Evolutionary conservation across 2,329 filamentous ascomycete species (phyloP), one percentile per base, ranked within the genome.

Genomic region (Escovopsis sp.): DNA sequence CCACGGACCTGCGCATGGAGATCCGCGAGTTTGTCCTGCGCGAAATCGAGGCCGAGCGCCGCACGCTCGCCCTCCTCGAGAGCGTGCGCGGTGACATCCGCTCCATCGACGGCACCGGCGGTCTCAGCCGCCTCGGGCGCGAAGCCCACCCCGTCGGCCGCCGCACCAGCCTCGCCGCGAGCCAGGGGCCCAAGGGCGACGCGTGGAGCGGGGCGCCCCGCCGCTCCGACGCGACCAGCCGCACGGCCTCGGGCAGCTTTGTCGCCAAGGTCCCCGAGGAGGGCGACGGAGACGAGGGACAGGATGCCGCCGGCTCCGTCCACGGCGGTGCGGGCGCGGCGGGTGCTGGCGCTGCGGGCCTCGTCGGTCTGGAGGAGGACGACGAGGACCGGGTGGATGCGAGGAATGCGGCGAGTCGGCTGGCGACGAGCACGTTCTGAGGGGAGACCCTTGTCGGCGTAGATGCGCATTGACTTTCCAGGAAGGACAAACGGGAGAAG

Each of bases 151-250:
- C 91, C 3, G 66, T 79, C 32, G n/a, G 15, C 5, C 77, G 91
- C 43, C 78, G 89, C 47, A 65, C 80, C 26, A 89, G 78, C 60
- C 64, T 95, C 50, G 84, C 85, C 12, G 84, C 85, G 38, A 91
- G 84, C 54, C 91, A 98, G 63, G 91, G 91, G 0, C 89, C 91
- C 40, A 94, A 94, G 66, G 91, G 91, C n/a, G 91, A 98, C 61
- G 82, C 91, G 12, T 98, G 91, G 91, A 94, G 86, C 54, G 91
- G 91, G 45, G 87, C 95, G 26, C 85, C 88, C 33, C 75, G 91
- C 47, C 75, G 85, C 43, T 78, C 80, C 28, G 85, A 94, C 53
- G 80, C 79, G n/a, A 64, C 86, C 43, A 82, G 75, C 55, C 74
- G 87, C 53, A 88, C 80, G 57, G 72, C 88, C 49, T 86, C 82